Evolutionary conservation across 768 basidiomycete genomes (phyloP).

Genomic region (Termitomyces sp.): DNA sequence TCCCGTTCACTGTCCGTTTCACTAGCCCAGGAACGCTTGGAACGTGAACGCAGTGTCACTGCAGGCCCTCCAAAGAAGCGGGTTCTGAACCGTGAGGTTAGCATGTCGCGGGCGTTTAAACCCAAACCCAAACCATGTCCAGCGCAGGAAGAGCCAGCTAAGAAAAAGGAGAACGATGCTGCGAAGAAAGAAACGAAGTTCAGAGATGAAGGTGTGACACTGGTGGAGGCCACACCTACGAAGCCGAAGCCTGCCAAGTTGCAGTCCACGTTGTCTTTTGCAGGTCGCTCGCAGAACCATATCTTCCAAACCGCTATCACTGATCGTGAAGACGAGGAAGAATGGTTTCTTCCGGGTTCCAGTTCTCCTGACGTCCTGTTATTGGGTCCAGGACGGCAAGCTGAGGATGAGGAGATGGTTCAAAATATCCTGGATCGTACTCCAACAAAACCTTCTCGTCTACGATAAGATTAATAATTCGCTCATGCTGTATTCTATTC

Average conservation of each 20-base stretch:
- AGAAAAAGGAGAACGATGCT: constrained; percentile 8
- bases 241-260: constrained; percentile 14
- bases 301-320: not conserved
- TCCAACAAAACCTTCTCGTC: constrained; percentile 10
- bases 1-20: constrained; percentile 66
- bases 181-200: constrained; percentile 4
- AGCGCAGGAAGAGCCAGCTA: constrained; percentile 10
- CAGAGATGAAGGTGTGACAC: constrained; percentile 29
- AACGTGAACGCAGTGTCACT: constrained; percentile 29
- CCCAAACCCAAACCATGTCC: constrained; percentile 27
- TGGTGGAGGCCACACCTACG: constrained; percentile 54
- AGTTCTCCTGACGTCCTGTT: constrained; percentile 38
- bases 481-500: not conserved
- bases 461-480: constrained; percentile 1
- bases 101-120: constrained; percentile 70
- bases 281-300: not conserved
- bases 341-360: constrained; percentile 36
- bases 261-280: constrained; percentile 9
- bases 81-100: constrained; percentile 63
- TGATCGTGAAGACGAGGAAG: constrained; percentile 22
- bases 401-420: constrained; percentile 1
- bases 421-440: constrained; percentile 4
- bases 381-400: constrained; percentile 12
- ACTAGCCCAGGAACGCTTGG: constrained; percentile 51
- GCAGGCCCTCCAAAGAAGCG: constrained; percentile 38